A percentile compares a stretch with the other conserved stretches of the same genome.
Evolutionary conservation across 441 rosid species (phyloP).

Genomic region (Raphanus hybrid): DNA sequence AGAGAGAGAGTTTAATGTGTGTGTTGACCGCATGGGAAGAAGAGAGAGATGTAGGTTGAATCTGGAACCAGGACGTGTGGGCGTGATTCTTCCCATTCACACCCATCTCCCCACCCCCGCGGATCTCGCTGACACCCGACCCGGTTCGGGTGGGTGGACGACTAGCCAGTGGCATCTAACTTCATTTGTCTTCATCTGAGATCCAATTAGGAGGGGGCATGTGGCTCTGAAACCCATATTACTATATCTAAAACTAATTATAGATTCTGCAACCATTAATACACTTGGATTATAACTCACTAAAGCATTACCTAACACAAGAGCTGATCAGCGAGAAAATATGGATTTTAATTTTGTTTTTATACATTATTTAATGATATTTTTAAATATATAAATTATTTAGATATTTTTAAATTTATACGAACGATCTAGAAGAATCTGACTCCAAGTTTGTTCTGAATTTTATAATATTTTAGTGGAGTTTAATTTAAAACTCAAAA

Average conservation of each 20-base stretch:
- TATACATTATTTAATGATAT: no score
- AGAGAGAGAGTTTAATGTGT: slow-evolving; percentile 28
- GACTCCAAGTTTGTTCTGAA: no score
- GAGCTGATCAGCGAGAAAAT: no score
- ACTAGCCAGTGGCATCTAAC: slow-evolving; percentile 38
- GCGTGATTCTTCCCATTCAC: slow-evolving; percentile 47
- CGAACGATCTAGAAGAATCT: no score
- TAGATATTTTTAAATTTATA: no score
- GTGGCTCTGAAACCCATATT: slow-evolving; percentile 45
- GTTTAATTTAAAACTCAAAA: no score
- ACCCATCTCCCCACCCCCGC: slow-evolving; percentile 44
- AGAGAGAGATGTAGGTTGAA: slow-evolving; percentile 55
- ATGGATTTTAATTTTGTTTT: no score
- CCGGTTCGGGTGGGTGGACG: slow-evolving; percentile 27
- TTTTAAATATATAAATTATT: no score
- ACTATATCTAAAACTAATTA: slow-evolving; percentile 3
- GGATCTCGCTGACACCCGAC: slow-evolving; percentile 57
- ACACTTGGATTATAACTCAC: slow-evolving; percentile 40
- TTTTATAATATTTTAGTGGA: no score
- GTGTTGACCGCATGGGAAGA: slow-evolving; percentile 64
- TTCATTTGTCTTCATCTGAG: slow-evolving; percentile 34
- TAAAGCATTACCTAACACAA: slow-evolving; percentile 9
- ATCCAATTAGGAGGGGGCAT: slow-evolving; percentile 33
- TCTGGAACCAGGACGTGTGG: slow-evolving; percentile 66
- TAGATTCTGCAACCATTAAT: slow-evolving; percentile 40